A percentile compares a stretch with the other conserved stretches of the same genome.
phyloP scores from a whole-genome alignment of 768 basidiomycete species.

The Boletus edulis region DNA sequence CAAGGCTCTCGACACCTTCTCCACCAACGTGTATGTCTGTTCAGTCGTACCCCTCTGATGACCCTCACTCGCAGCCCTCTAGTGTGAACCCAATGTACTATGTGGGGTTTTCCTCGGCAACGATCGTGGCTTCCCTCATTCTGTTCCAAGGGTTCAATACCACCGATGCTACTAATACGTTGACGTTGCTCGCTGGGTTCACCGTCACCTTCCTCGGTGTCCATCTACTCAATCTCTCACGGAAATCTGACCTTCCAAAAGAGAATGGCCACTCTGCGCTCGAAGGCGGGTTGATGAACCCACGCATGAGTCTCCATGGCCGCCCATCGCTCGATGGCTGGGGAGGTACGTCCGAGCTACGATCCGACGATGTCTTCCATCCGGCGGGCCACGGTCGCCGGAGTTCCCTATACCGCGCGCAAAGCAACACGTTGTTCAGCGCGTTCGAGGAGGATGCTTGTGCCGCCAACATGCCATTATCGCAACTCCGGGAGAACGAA shows the following conservation, averaged over 20 bases:
- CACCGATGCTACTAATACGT: constrained; percentile 70
- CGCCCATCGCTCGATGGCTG: constrained; percentile 80
- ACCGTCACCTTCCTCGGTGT: constrained; percentile 94
- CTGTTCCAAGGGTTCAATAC: constrained; percentile 98
- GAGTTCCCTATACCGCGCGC: constrained; percentile 62
- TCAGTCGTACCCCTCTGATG: background rate
- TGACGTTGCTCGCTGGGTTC: constrained; percentile 89
- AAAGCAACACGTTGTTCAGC: constrained; percentile 67
- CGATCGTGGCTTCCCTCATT: constrained; percentile 91
- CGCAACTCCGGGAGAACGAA: constrained; percentile 64
- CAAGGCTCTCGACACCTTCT: constrained; percentile 95
- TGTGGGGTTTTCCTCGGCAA: constrained; percentile 92
- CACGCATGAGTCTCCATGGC: constrained; percentile 77
- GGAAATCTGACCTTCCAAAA: constrained; percentile 48
- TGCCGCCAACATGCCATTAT: constrained; percentile 47
- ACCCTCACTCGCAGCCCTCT: background rate
- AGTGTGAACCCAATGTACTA: constrained; percentile 99
- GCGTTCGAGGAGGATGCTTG: constrained; percentile 56
- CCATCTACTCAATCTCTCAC: constrained; percentile 86
- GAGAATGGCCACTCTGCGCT: constrained; percentile 51
- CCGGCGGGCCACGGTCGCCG: constrained; percentile 58
- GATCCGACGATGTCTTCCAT: constrained; percentile 22
- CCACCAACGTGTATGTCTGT: constrained; percentile 87
- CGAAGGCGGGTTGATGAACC: constrained; percentile 69
- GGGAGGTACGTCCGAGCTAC: constrained; percentile 39